phyloP scores from a whole-genome alignment of 441 rosid genomes.

The Hura crepitans region DNA sequence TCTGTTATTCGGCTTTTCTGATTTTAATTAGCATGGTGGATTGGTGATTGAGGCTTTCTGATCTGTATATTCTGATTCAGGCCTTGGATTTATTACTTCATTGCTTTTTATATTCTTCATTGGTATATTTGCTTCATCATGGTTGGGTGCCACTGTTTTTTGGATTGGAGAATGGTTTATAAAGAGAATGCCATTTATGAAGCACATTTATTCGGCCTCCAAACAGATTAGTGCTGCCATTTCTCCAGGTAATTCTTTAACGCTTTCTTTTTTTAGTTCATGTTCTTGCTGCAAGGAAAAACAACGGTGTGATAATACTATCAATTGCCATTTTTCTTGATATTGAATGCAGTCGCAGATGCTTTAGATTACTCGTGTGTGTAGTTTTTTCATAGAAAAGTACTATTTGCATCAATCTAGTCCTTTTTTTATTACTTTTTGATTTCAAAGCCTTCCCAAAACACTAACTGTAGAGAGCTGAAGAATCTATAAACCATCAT shows the following conservation, averaged over 20 bases:
- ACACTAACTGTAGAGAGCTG: background rate
- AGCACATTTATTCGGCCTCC: constrained; percentile 86
- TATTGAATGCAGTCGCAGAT: background rate
- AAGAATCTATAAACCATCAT: background rate
- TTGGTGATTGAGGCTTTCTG: background rate
- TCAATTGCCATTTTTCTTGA: background rate
- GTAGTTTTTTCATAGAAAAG: background rate
- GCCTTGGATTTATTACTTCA: constrained; percentile 90
- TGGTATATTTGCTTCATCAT: constrained; percentile 94
- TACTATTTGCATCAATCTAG: background rate
- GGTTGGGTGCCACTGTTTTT: constrained; percentile 90
- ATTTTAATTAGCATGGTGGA: constrained; percentile 16
- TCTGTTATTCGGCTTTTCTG: background rate
- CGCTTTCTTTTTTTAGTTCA: background rate
- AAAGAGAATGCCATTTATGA: constrained; percentile 88
- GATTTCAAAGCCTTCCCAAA: background rate
- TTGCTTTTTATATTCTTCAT: constrained; percentile 79
- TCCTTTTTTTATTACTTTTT: background rate
- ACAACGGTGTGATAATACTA: background rate
- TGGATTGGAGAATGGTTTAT: constrained; percentile 93
- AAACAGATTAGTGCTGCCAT: constrained; percentile 95
- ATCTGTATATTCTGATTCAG: constrained; percentile 34
- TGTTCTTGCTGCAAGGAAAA: constrained; percentile 1
- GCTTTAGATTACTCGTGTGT: background rate
- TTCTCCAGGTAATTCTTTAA: constrained; percentile 62